A percentile compares a stretch with the other conserved stretches of the same genome.
Conservation (phyloP, 83 land plant genomes). For the Thuja plicata region DNA sequence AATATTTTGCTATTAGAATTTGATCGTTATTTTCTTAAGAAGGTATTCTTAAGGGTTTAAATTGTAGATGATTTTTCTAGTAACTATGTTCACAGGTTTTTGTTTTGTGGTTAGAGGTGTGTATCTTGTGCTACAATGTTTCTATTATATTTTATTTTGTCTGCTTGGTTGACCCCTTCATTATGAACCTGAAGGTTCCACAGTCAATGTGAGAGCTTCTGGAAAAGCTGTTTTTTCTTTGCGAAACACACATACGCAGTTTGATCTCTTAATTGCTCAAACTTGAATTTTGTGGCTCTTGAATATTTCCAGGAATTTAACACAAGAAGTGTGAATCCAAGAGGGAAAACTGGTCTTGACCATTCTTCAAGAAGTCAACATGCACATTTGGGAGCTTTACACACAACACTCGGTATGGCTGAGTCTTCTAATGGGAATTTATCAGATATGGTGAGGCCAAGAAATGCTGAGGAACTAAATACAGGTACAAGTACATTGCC, state of each 20-base stretch:
- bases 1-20: neutral
- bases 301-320: slow-evolving; percentile 24
- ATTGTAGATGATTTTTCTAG: neutral
- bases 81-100: neutral
- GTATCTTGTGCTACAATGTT: neutral
- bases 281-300: neutral
- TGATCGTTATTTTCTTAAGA: neutral
- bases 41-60: neutral
- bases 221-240: no score
- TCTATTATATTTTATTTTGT: neutral
- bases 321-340: slow-evolving; percentile 14
- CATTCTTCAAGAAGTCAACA: neutral
- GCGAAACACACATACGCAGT: no score
- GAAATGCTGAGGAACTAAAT: slow-evolving; percentile 10
- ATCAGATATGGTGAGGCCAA: neutral
- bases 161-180: neutral
- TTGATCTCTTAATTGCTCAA: neutral
- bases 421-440: slow-evolving; percentile 20
- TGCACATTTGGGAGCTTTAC: slow-evolving; percentile 12
- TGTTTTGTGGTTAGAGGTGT: neutral
- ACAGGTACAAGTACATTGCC: slow-evolving; percentile 17
- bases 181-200: no score
- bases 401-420: slow-evolving; percentile 15
- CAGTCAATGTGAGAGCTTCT: no score
- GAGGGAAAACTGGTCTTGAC: slow-evolving; percentile 13